A percentile compares a stretch with the other conserved stretches of the same genome.
Evolutionary conservation across 2,329 filamentous ascomycete species (phyloP).

Genomic region (Exophiala sideris): DNA sequence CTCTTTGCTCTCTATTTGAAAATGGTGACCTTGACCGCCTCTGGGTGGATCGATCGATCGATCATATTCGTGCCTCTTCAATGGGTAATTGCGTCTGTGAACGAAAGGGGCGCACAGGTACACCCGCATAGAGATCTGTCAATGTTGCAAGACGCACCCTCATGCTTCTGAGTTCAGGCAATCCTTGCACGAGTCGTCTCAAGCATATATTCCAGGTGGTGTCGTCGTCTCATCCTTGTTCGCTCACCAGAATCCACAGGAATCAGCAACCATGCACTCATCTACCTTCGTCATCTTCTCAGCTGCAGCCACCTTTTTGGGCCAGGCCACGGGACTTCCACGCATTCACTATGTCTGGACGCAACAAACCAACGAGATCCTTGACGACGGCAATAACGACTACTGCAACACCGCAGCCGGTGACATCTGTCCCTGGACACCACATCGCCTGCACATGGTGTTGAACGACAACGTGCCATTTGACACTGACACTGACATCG

Average conservation of each 20-base stretch:
- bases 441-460: not conserved
- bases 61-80: not conserved
- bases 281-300: not conserved
- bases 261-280: conserved; percentile 3
- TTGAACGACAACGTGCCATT: not conserved
- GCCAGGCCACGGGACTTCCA: conserved; percentile 15
- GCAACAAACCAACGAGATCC: not conserved
- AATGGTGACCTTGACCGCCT: conserved; percentile 5
- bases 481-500: not conserved
- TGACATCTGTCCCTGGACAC: conserved; percentile 2
- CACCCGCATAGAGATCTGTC: not conserved
- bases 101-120: conserved; percentile 6
- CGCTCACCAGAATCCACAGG: not conserved
- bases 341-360: conserved; percentile 12
- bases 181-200: conserved; percentile 5
- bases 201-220: too few species aligned
- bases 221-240: not conserved
- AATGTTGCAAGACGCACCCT: too few species aligned
- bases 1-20: conserved; percentile 7
- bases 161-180: conserved; percentile 5
- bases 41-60: conserved; percentile 5
- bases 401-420: not conserved
- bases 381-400: not conserved
- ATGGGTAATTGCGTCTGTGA: not conserved
- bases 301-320: conserved; percentile 2